Conservation (phyloP, 2,329 filamentous ascomycete species). For the Fusarium pseudocircinatum region DNA sequence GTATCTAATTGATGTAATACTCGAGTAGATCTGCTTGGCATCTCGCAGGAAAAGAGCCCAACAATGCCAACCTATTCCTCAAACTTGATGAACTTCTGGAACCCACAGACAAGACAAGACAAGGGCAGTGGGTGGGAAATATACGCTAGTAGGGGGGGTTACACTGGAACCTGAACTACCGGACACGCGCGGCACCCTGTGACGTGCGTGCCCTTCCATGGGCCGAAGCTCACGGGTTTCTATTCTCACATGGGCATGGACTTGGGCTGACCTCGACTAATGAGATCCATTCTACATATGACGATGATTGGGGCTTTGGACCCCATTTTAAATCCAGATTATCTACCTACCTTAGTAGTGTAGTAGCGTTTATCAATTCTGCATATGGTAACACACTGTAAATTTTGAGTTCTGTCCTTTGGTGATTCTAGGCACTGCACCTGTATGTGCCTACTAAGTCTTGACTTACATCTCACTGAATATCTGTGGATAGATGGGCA, state of each 20-base stretch:
- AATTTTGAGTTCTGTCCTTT: background rate
- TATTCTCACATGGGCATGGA: slow-evolving; percentile 25
- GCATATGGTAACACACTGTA: background rate
- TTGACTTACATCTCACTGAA: background rate
- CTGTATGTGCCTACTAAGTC: background rate
- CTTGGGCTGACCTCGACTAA: slow-evolving; percentile 1
- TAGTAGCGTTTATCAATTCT: background rate
- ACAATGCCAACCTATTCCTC: background rate
- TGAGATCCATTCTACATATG: background rate
- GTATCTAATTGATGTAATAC: background rate
- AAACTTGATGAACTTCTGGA: background rate
- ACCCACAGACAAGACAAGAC: background rate
- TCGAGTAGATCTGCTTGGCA: background rate
- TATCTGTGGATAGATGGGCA: background rate
- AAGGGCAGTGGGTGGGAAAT: background rate
- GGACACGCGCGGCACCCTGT: slow-evolving; percentile 25
- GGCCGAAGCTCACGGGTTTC: slow-evolving; percentile 6
- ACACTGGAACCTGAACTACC: slow-evolving; percentile 32
- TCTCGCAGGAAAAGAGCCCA: background rate
- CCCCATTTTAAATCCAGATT: background rate
- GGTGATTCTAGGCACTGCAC: background rate
- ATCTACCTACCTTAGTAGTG: background rate
- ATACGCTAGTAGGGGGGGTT: slow-evolving; percentile 13
- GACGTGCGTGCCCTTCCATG: slow-evolving; percentile 15
- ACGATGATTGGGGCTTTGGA: background rate